Evolutionary conservation across 139 green algal species (phyloP).

Genomic region (Chlamydomonas applanata): DNA sequence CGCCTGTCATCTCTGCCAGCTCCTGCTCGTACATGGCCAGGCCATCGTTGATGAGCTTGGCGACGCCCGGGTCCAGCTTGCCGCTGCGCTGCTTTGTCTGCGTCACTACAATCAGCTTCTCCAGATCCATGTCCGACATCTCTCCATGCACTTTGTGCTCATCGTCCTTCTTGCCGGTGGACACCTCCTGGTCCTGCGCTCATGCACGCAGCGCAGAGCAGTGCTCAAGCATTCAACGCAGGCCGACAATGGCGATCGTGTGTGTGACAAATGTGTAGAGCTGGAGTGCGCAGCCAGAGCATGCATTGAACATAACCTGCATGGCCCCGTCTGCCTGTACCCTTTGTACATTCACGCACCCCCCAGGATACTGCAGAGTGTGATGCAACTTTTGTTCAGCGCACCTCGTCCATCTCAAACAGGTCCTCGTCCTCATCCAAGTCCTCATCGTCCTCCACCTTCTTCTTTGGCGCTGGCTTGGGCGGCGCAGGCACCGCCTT

Average conservation of each 20-base stretch:
- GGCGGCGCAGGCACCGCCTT: too few species aligned
- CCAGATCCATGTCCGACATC: constrained; percentile 80
- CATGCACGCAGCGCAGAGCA: too few species aligned
- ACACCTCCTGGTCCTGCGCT: constrained; percentile 17
- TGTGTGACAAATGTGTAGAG: too few species aligned
- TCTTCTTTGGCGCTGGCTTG: background rate
- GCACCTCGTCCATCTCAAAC: constrained; percentile 69
- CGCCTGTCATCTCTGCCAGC: constrained; percentile 31
- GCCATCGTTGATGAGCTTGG: constrained; percentile 80
- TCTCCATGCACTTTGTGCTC: constrained; percentile 24
- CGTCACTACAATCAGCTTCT: constrained; percentile 70
- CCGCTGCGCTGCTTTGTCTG: constrained; percentile 23
- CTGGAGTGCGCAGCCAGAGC: too few species aligned
- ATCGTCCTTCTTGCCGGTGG: constrained; percentile 12
- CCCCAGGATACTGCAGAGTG: too few species aligned
- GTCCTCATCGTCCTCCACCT: constrained; percentile 31
- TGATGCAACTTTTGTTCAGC: too few species aligned
- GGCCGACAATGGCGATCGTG: too few species aligned
- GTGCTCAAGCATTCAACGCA: too few species aligned
- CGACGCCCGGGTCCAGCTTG: constrained; percentile 25
- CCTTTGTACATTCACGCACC: too few species aligned
- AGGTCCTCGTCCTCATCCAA: constrained; percentile 64
- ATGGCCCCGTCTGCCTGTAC: too few species aligned
- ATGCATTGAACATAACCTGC: too few species aligned
- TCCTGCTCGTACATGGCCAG: constrained; percentile 80